phyloP scores from a whole-genome alignment of 345 rosid species.

The Cardiospermum halicacabum region DNA sequence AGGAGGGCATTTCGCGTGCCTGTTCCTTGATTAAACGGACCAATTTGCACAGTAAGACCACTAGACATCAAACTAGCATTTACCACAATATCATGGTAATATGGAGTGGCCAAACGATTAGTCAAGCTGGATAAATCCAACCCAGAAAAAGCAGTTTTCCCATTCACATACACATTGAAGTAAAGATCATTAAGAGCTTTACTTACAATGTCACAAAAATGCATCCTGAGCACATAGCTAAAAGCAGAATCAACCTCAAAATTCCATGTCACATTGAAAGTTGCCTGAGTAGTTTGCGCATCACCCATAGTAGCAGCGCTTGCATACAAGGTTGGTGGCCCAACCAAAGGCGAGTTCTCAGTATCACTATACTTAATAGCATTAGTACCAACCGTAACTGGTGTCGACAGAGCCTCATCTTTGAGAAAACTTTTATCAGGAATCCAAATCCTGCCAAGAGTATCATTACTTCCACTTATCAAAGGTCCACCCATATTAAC shows the following conservation, averaged over 20 bases:
- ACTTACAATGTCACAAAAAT: conserved; percentile 79
- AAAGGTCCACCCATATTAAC: conserved; percentile 72
- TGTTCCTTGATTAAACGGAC: conserved; percentile 53
- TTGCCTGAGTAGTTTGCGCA: conserved; percentile 31
- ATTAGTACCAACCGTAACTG: conserved; percentile 28
- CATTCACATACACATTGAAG: conserved; percentile 67
- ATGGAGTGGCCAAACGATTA: conserved; percentile 42
- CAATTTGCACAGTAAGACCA: conserved; percentile 50
- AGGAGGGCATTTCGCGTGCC: conserved; percentile 55
- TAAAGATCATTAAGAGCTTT: conserved; percentile 61
- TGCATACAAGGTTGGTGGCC: conserved; percentile 62
- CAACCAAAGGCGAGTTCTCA: conserved; percentile 52
- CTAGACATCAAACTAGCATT: conserved; percentile 37
- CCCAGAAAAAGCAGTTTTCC: conserved; percentile 56
- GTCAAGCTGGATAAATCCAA: conserved; percentile 57
- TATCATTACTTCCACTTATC: conserved; percentile 55
- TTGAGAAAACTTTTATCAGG: conserved; percentile 49
- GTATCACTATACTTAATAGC: conserved; percentile 40
- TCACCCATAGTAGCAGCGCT: conserved; percentile 61
- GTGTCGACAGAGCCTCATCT: conserved; percentile 34
- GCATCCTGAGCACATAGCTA: conserved; percentile 56
- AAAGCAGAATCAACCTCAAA: conserved; percentile 50
- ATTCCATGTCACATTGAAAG: conserved; percentile 68
- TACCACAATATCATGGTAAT: conserved; percentile 68
- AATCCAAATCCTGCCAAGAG: conserved; percentile 51